phyloP scores from a whole-genome alignment of 148 eudicot species.

The Cornus kousa region DNA sequence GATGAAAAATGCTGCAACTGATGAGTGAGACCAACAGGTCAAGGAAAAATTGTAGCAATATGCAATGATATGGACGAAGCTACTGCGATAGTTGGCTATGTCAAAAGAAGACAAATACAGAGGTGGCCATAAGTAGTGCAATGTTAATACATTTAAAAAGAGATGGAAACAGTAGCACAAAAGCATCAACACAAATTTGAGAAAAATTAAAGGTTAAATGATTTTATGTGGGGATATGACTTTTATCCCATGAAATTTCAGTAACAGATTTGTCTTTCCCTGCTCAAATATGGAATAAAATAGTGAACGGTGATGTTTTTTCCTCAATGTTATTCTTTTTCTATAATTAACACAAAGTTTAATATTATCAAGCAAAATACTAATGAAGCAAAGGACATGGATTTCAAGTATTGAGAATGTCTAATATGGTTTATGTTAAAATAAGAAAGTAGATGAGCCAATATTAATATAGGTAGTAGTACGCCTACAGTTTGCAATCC shows the following conservation, averaged over 20 bases:
- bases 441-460: neutral
- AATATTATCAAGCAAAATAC: neutral
- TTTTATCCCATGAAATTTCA: neutral
- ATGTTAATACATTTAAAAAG: too few species aligned
- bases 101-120: neutral
- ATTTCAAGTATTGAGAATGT: too few species aligned
- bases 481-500: neutral
- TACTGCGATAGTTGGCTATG: neutral
- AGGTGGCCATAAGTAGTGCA: neutral
- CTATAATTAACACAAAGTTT: too few species aligned
- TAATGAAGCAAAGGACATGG: too few species aligned
- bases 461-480: neutral
- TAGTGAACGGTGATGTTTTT: neutral
- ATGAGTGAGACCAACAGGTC: neutral
- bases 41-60: neutral
- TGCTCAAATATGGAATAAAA: neutral
- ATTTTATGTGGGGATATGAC: neutral
- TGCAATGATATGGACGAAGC: neutral
- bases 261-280: neutral
- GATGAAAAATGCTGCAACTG: neutral
- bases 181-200: neutral
- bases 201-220: neutral
- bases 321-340: neutral
- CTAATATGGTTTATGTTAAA: too few species aligned
- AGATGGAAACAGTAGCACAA: neutral